Evolutionary conservation across 2,329 filamentous ascomycete species (phyloP), one percentile per base, ranked within the genome.

Genomic region (Pyrenochaeta sp.): DNA sequence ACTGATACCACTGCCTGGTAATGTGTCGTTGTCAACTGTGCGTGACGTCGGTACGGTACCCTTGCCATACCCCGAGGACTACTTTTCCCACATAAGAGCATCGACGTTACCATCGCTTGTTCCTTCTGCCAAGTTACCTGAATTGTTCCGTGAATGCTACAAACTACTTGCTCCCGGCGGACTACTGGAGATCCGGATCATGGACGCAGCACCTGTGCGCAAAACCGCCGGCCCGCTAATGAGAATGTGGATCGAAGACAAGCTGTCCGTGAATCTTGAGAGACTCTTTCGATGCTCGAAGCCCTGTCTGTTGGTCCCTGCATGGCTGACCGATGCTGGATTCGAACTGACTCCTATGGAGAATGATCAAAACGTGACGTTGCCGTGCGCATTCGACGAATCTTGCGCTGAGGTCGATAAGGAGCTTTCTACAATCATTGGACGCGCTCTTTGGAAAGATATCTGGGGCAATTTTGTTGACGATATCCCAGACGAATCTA

Each of bases 151-250:
- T 52, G 84, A 85, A 59, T 84, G 89, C 62, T 79, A 85, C 68
- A 83, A 83, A 25, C 82, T 84, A 32, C 80, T 91, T 2, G 78
- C 81, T 3, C 80, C 82, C 0, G 82, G 83, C 0, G 88, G 88
- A 1, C 78, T 80, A 22, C 72, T 91, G 12, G 83, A 88, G 57
- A 74, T 91, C 15, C 83, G 84, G 0, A 76, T 91, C 19, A 85
- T 91, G 61, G 87, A 91, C 56, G 86, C 89, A 0, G 77, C 84
- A 7, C 89, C 89, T 0, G 78, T 84, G 0, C 77, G 83, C 3
- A 76, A 80, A 1, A 87, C 84, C 0, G 78, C 86, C 25, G 89
- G 89, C 0, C 86, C 85, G 0, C 77, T 78, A 1, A 77, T 91
- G 68, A 80, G 84, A 36, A 72, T 78, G 0, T 91, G 89, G 89